Evolutionary conservation across 306 rosid genomes (phyloP), one percentile per base, ranked within the genome.

Genomic region (Cicer bijugum): DNA sequence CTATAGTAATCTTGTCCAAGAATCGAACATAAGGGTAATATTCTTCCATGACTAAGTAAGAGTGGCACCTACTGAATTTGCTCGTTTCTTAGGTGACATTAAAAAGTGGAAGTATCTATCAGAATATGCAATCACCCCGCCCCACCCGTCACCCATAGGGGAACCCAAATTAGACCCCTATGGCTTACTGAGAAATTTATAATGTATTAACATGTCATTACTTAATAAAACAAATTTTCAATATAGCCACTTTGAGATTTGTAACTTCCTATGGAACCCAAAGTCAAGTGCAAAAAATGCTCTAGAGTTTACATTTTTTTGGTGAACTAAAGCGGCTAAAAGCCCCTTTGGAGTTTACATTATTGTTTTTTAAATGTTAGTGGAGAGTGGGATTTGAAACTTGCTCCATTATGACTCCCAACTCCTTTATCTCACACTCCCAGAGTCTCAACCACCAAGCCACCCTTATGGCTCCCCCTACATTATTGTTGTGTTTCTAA

Each of bases 191-290:
- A 44, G 4, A 44, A 44, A 2, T 44, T 59, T 48, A 12, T 65
- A 44, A 7, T 64, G 60, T 28, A 47, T 20, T 23, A 47, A 47
- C 19, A 79, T 20, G 35, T 7, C 23, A 8, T 67, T 42, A 11
- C 37, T 58, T 14, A 53, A 35, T 55, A 37, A 48, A 42, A 12
- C n/a, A 23, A 43, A 75, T 9, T 56, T 55, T 52, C 68, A 17
- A 35, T 62, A 8, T 71, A 40, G n/a, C 12, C 8, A n/a, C 35
- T 65, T 69, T 53, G 64, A 52, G 23, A 20, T 44, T 69, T 63
- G 70, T 61, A 35, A 45, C 69, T 80, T 46, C 46, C 40, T 51
- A 15, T 35, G 23, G 67, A 16, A 75, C 75, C 48, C 47, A 68
- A 45, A 61, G 46, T 37, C 35, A 1, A 60, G 11, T 43, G 51